These are phyloP conservation scores for Debaryomyces subglobosus DNA, from an alignment of 1,139 yeast genomes.

Conservation along the genomic window DNA sequence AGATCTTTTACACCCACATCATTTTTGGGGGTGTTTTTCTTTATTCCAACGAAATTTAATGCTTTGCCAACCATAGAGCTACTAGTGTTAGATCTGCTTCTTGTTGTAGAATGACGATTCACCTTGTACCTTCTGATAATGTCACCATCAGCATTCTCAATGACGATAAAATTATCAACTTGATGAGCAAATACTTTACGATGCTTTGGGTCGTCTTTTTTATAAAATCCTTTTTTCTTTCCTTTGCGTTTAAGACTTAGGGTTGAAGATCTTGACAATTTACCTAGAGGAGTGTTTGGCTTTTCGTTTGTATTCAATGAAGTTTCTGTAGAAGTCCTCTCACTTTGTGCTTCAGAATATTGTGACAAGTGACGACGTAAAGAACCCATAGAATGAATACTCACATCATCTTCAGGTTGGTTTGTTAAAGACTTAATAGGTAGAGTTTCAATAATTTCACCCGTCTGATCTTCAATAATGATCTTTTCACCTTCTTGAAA, in stretches of 20 bases:
- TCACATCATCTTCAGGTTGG: slow-evolving; percentile 21
- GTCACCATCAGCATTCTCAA: slow-evolving; percentile 93
- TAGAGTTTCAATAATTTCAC: slow-evolving; percentile 66
- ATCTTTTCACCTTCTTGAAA: slow-evolving; percentile 73
- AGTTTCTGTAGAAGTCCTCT: slow-evolving; percentile 7
- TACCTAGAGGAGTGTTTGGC: slow-evolving; percentile 9
- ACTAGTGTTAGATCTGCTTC: slow-evolving; percentile 37
- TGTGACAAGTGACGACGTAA: slow-evolving; percentile 41
- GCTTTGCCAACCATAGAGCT: slow-evolving; percentile 38
- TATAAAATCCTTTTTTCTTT: slow-evolving; percentile 30
- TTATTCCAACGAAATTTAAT: slow-evolving; percentile 55
- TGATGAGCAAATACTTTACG: slow-evolving; percentile 49
- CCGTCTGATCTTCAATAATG: slow-evolving; percentile 78
- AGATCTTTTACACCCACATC: slow-evolving; percentile 8
- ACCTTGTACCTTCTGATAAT: slow-evolving; percentile 80
- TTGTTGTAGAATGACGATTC: slow-evolving; percentile 48
- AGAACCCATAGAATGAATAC: slow-evolving; percentile 47
- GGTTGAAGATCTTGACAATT: slow-evolving; percentile 14
- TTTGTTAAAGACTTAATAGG: slow-evolving; percentile 16
- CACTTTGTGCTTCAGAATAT: slow-evolving; percentile 26
- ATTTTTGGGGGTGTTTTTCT: slow-evolving; percentile 19
- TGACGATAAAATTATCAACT: slow-evolving; percentile 70
- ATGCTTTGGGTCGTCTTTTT: slow-evolving; percentile 34
- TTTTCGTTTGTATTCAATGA: background rate
- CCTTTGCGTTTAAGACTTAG: slow-evolving; percentile 5